Conservation (phyloP, 257 asterid genomes). For the Agastache rugosa region DNA sequence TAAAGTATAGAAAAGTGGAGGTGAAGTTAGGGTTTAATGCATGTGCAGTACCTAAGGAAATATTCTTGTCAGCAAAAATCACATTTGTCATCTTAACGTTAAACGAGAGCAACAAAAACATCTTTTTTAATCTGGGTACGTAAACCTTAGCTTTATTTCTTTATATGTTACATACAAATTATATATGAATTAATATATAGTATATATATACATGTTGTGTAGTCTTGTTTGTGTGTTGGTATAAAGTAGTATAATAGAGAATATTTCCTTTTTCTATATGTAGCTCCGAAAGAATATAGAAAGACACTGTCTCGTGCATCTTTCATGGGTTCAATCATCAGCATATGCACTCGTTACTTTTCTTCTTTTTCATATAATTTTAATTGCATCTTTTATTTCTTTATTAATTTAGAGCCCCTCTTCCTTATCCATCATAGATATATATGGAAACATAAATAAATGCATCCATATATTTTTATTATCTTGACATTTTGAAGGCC, state of each 20-base stretch:
- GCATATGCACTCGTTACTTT: not conserved
- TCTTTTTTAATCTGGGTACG: not conserved
- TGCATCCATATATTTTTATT: too few relatives aligned
- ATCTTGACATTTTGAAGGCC: too few relatives aligned
- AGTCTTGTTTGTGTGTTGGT: conserved; percentile 8
- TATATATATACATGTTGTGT: not conserved
- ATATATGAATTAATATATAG: not conserved
- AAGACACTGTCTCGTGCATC: conserved; percentile 28
- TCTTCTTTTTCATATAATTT: not conserved
- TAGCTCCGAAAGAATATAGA: conserved; percentile 16
- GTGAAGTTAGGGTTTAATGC: conserved; percentile 9
- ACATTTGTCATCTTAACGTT: conserved; percentile 2
- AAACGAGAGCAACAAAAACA: conserved; percentile 16
- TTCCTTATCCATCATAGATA: too few relatives aligned
- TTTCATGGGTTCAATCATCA: conserved; percentile 28
- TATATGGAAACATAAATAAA: too few relatives aligned
- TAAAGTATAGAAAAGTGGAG: not conserved
- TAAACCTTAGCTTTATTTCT: conserved; percentile 17
- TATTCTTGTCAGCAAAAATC: conserved; percentile 25
- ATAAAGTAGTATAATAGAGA: conserved; percentile 10
- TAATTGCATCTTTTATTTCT: too few relatives aligned
- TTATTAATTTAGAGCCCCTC: too few relatives aligned
- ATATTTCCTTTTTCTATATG: conserved; percentile 35
- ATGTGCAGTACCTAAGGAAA: conserved; percentile 7
- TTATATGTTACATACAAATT: not conserved